Percentiles rank a stretch among this genome's conserved stretches.
Conservation (phyloP, 192 early-diverging fungal genomes). For the Paraglomus brasilianum region DNA sequence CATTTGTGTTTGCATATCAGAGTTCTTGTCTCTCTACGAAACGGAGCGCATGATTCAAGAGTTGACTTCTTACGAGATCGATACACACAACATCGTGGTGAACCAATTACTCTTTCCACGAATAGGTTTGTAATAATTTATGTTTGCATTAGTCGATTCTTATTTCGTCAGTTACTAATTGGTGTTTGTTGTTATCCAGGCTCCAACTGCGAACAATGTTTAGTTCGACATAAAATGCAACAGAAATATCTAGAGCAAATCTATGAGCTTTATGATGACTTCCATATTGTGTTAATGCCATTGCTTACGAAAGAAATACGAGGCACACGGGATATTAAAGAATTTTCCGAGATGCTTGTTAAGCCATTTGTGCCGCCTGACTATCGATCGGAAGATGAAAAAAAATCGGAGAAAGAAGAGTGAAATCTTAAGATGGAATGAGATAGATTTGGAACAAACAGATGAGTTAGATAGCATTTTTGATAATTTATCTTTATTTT, state of each 20-base stretch:
- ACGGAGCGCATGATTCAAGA: slow-evolving; percentile 99
- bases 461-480: neutral
- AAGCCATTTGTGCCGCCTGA: slow-evolving; percentile 53
- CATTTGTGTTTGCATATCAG: slow-evolving; percentile 98
- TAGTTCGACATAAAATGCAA: slow-evolving; percentile 96
- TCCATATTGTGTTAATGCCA: slow-evolving; percentile 93
- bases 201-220: slow-evolving; percentile 85
- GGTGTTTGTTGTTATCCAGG: slow-evolving; percentile 47
- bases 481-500: no score
- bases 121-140: slow-evolving; percentile 49
- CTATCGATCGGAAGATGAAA: neutral
- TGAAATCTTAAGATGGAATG: no score
- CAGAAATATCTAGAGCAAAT: slow-evolving; percentile 99
- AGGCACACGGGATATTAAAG: slow-evolving; percentile 88
- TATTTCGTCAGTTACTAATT: slow-evolving; percentile 42
- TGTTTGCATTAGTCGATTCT: slow-evolving; percentile 35
- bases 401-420: no score
- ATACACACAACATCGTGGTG: slow-evolving; percentile 99
- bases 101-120: slow-evolving; percentile 98
- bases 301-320: slow-evolving; percentile 95
- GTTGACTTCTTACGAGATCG: slow-evolving; percentile 94
- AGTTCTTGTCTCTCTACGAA: slow-evolving; percentile 99
- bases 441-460: neutral
- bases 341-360: slow-evolving; percentile 90
- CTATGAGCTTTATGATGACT: slow-evolving; percentile 98